A percentile compares a stretch with the other conserved stretches of the same genome.
phyloP scores from a whole-genome alignment of 2,329 filamentous ascomycete genomes.

The Aspergillus novoparasiticus region DNA sequence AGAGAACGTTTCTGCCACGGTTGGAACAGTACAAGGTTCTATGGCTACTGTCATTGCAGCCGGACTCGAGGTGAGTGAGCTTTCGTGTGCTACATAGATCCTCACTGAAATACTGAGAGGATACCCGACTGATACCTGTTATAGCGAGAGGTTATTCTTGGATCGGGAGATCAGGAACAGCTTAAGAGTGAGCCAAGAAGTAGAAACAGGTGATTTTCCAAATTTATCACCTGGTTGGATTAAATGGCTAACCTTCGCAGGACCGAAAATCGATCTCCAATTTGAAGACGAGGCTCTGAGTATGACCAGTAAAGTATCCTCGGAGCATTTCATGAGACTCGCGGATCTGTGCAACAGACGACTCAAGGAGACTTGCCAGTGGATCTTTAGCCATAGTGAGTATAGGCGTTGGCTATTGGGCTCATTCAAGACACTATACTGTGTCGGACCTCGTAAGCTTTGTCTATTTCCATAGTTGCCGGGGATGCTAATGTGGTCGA shows the following conservation, averaged over 20 bases:
- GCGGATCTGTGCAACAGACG: slow-evolving; percentile 33
- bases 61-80: slow-evolving; percentile 25
- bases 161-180: slow-evolving; percentile 22
- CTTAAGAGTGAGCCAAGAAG: slow-evolving; percentile 17
- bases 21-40: slow-evolving; percentile 35
- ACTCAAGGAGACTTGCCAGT: slow-evolving; percentile 27
- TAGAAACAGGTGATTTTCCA: slow-evolving; percentile 18
- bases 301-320: slow-evolving; percentile 22
- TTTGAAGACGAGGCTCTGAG: slow-evolving; percentile 25
- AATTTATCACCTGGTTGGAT: no score
- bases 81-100: background rate
- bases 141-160: slow-evolving; percentile 20
- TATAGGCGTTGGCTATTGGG: slow-evolving; percentile 33
- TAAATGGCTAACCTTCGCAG: slow-evolving; percentile 6
- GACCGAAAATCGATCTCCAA: slow-evolving; percentile 17
- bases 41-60: slow-evolving; percentile 30
- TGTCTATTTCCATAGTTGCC: background rate
- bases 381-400: slow-evolving; percentile 28
- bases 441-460: slow-evolving; percentile 29
- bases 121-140: background rate
- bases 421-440: slow-evolving; percentile 28
- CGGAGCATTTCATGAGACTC: slow-evolving; percentile 29
- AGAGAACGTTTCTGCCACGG: slow-evolving; percentile 28
- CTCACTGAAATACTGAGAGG: background rate
- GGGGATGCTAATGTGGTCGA: background rate